Evolutionary conservation across 2,329 filamentous ascomycete genomes (phyloP), one percentile per base, ranked within the genome.

Genomic region (Penicillium vulpinum): DNA sequence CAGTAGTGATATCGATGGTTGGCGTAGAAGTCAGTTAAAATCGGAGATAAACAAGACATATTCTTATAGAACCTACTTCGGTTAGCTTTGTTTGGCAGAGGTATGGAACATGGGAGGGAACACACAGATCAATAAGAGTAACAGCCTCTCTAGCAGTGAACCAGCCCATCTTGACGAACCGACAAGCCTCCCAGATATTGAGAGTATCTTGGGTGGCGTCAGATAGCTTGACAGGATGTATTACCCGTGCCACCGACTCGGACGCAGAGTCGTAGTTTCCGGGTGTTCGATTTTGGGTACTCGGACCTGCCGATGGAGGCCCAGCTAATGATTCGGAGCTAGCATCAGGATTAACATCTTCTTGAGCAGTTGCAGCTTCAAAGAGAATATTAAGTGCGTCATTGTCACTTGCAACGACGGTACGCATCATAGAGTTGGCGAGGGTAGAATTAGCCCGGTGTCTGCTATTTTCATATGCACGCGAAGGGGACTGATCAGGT

Each of bases 121-220:
- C 75, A 52, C 58, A 79, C 72, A 82, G 55, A 58, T 84, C 81
- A 44, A 84, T 72, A 54, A 82, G 81, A 1, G 77, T 80, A 1
- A 83, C 75, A 10, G 81, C 81, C 63, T 84, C 82, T 52, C 78
- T 75, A 3, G 82, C 80, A 0, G 80, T 80, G 53, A 84, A 80
- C 81, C 80, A 83, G 0, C 81, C 81, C 79, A 82, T 82, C 56
- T 78, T 78, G 18, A 83, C 80, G 62, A 83, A 84, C 0, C 81
- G 77, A 62, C 79, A 81, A 4, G 74, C 69, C 16, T 79, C 78
- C 80, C 80, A 82, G 18, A 78, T 65, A 49, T 73, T 71, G 33
- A 81, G 68, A 10, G 77, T 76, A 4, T 76, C 72, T 10, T 65
- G 65, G 2, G 67, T 60, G 11, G 61, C 67, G 29, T 69, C 44